These are phyloP conservation scores for Funneliformis geosporum DNA, from an alignment of 192 early-diverging fungal species.

Conservation along the genomic window DNA sequence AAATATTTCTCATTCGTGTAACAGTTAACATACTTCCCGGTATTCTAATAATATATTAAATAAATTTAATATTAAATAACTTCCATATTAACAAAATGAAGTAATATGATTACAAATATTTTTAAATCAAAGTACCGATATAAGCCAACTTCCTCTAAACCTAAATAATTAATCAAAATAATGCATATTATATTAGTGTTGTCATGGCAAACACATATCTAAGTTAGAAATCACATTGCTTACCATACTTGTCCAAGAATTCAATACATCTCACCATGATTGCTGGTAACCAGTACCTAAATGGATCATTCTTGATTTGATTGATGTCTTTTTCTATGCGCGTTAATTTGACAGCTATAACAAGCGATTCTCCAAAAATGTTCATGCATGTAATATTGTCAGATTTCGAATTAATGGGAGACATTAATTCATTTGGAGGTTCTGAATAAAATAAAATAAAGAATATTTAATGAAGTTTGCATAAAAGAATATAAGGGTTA, in stretches of 20 bases:
- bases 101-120: background rate
- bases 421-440: background rate
- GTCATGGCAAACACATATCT: background rate
- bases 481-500: background rate
- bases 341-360: constrained; percentile 9
- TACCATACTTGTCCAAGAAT: constrained; percentile 31
- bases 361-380: constrained; percentile 19
- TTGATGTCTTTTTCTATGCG: constrained; percentile 28
- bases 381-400: background rate
- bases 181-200: background rate
- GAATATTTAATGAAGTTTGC: background rate
- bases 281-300: constrained; percentile 24
- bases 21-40: constrained; percentile 13
- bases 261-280: constrained; percentile 24
- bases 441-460: constrained; percentile 13
- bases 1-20: background rate
- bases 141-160: constrained; percentile 17
- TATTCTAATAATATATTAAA: background rate
- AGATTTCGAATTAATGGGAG: background rate
- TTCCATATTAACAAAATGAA: background rate
- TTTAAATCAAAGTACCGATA: constrained; percentile 11
- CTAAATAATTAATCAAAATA: constrained; percentile 2
- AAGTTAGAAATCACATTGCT: background rate
- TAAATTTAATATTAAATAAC: background rate
- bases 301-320: constrained; percentile 21